Conservation (phyloP, 108 stramenopile genomes). For the Skeletonema grethae region DNA sequence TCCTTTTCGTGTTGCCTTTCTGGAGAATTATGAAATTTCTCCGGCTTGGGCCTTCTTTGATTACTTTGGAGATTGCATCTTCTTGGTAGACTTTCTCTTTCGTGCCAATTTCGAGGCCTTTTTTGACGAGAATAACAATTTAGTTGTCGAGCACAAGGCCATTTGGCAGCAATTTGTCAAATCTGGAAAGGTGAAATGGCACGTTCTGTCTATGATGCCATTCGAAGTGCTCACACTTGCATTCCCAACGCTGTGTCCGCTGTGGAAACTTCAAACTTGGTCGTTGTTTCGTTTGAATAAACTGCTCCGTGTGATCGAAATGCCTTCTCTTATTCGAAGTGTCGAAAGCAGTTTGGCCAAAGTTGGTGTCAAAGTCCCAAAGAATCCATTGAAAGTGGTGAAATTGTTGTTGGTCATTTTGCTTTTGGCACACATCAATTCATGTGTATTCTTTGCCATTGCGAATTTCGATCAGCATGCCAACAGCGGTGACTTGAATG, state of each 20-base stretch:
- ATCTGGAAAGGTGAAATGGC: conserved; percentile 38
- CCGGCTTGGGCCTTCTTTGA: conserved; percentile 36
- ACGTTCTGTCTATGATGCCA: conserved; percentile 42
- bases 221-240: conserved; percentile 32
- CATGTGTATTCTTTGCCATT: conserved; percentile 49
- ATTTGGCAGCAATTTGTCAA: conserved; percentile 40
- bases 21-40: conserved; percentile 44
- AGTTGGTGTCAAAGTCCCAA: conserved; percentile 43
- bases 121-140: conserved; percentile 50
- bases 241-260: conserved; percentile 35
- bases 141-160: conserved; percentile 27
- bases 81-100: conserved; percentile 40
- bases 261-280: conserved; percentile 50
- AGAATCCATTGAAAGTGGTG: conserved; percentile 43
- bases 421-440: conserved; percentile 41
- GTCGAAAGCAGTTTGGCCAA: conserved; percentile 37
- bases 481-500: conserved; percentile 8
- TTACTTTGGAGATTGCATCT: conserved; percentile 50
- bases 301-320: conserved; percentile 38
- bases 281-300: conserved; percentile 49
- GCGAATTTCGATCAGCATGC: conserved; percentile 50
- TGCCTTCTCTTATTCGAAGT: conserved; percentile 17
- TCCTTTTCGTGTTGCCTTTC: conserved; percentile 48
- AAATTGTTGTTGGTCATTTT: conserved; percentile 47
- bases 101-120: conserved; percentile 35